Base-by-base conservation (phyloP, 768 basidiomycete genomes). In the Piloderma croceum region DNA sequence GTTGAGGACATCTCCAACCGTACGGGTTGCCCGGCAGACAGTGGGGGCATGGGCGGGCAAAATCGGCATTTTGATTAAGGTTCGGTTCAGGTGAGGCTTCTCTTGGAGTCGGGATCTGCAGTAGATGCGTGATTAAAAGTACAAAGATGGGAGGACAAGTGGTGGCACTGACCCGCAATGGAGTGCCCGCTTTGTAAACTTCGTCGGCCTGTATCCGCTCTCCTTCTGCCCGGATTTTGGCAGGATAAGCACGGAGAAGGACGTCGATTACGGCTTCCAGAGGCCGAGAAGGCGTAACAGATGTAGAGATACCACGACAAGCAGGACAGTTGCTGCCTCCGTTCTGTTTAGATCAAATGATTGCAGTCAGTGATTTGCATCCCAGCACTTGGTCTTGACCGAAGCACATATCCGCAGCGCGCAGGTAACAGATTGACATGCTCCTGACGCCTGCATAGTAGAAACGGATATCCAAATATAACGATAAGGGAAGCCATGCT, bases 181-280 rank as follows among this genome's bases (percentile, higher is more conserved):
- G 67, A 22, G 70, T 60, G 2, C 83, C 83, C 21, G 67, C 55
- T 43, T 70, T 74, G 52, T 90, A 91, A 19, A 90, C 63, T 42
- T 87, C 85, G 51, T 91, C 89, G 3, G 89, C 89, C 60, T 91
- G 89, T 42, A 74, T 69, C 17, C 79, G 76, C 56, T 91, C 89
- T 27, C 81, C 67, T 52, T 76, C 75, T 24, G 81, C 63, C 34
- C 89, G 80, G 34, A 71, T 70, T 54, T 74, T 79, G 24, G 78
- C 73, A 11, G 89, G 89, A 12, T 78, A 80, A 29, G 69, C 64
- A n/a, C 82, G 82, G 23, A 89, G 64, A 20, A 91, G 62, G 6
- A 80, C 61, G 52, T 90, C 86, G 41, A 90, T 60, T 47, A 90
- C 73, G 27, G 74, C 65, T 57, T 91, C 83, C 11, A 91, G 60